A percentile compares a stretch with the other conserved stretches of the same genome.
Evolutionary conservation across 352 stramenopile species (phyloP).

Genomic region (Pythium phragmiticola): DNA sequence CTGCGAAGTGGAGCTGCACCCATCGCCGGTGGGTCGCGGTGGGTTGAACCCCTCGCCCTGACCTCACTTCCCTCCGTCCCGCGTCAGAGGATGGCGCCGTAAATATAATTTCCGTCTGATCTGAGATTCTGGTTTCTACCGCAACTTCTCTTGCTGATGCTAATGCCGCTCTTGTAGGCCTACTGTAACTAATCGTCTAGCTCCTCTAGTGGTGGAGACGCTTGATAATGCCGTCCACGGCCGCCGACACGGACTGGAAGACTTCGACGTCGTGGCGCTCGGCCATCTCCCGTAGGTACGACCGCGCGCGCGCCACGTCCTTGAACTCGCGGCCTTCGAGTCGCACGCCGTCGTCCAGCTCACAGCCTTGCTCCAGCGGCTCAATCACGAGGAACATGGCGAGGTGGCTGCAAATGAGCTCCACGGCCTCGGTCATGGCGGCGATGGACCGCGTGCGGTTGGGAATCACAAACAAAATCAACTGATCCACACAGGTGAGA

Average conservation of each 20-base stretch:
- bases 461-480: slow-evolving; percentile 84
- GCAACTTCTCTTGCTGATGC: too few species aligned
- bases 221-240: slow-evolving; percentile 65
- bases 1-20: too few species aligned
- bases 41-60: too few species aligned
- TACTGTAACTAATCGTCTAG: not conserved
- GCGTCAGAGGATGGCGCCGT: too few species aligned
- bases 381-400: slow-evolving; percentile 82
- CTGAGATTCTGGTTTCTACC: too few species aligned
- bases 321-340: slow-evolving; percentile 73
- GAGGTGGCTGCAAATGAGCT: slow-evolving; percentile 67
- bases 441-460: slow-evolving; percentile 71
- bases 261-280: slow-evolving; percentile 76
- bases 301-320: slow-evolving; percentile 71
- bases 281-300: slow-evolving; percentile 86
- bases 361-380: slow-evolving; percentile 57
- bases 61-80: too few species aligned
- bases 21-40: too few species aligned
- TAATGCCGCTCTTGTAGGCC: not conserved
- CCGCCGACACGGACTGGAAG: slow-evolving; percentile 60
- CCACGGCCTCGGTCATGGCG: slow-evolving; percentile 80
- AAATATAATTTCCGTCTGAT: too few species aligned
- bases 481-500: slow-evolving; percentile 21
- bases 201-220: slow-evolving; percentile 35
- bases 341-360: slow-evolving; percentile 45